Evolutionary conservation across 164 flowering plant species (phyloP).

Genomic region (Berberis thunbergii): DNA sequence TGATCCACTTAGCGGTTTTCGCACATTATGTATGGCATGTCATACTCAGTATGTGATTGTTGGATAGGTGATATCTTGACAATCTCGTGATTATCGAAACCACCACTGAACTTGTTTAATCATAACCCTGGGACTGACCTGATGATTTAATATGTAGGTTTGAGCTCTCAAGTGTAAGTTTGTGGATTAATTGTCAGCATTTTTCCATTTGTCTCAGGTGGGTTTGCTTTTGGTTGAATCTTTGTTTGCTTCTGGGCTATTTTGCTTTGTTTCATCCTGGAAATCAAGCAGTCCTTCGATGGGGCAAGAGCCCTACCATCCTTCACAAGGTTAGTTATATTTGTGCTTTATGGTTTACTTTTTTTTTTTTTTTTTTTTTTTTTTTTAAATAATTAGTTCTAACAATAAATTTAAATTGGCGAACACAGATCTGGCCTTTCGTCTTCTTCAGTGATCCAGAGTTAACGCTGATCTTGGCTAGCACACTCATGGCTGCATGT

Average conservation of each 20-base stretch:
- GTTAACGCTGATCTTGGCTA: constrained; percentile 73
- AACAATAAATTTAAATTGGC: constrained; percentile 15
- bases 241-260: constrained; percentile 60
- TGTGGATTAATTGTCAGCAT: neutral
- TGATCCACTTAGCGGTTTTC: too few relatives aligned
- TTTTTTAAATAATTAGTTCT: neutral
- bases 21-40: too few relatives aligned
- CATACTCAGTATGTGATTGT: too few relatives aligned
- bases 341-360: neutral
- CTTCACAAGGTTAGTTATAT: constrained; percentile 77
- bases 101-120: too few relatives aligned
- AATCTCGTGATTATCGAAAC: too few relatives aligned
- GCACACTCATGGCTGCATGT: constrained; percentile 78
- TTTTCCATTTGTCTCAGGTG: constrained; percentile 34
- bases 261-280: constrained; percentile 77
- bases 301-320: constrained; percentile 93
- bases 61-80: too few relatives aligned
- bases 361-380: too few relatives aligned
- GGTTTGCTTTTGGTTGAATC: constrained; percentile 76
- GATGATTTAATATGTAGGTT: too few relatives aligned
- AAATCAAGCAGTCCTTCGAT: constrained; percentile 89
- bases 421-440: constrained; percentile 77
- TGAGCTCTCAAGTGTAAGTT: too few relatives aligned
- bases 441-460: constrained; percentile 89
- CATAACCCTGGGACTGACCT: too few relatives aligned